Percentiles rank a stretch among this genome's conserved stretches.
These are phyloP conservation scores for Fusarium phyllophilum DNA, from an alignment of 2,329 filamentous ascomycete genomes.

Conservation along the genomic window DNA sequence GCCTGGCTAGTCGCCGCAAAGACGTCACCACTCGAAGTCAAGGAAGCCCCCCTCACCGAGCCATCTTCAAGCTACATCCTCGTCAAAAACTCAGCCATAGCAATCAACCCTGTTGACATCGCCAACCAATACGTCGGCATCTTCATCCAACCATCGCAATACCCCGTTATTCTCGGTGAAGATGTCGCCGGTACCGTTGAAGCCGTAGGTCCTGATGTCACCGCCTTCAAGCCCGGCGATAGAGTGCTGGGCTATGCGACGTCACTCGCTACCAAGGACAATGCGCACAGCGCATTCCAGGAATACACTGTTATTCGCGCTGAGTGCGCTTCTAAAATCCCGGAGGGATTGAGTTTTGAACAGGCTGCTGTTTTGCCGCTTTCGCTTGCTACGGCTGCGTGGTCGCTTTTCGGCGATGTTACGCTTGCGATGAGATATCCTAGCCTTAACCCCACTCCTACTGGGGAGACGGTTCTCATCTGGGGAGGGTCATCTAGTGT, in stretches of 20 bases:
- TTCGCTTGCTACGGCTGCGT: slow-evolving; percentile 33
- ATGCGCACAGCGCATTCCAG: slow-evolving; percentile 30
- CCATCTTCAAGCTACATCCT: slow-evolving; percentile 31
- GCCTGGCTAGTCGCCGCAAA: slow-evolving; percentile 20
- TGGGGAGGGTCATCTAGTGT: slow-evolving; percentile 63
- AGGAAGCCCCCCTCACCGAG: slow-evolving; percentile 19
- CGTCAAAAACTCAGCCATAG: slow-evolving; percentile 45
- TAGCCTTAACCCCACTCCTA: background rate
- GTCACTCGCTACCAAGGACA: slow-evolving; percentile 46
- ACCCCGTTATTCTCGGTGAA: slow-evolving; percentile 42
- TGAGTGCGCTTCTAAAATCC: slow-evolving; percentile 32
- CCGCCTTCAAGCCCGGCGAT: slow-evolving; percentile 35
- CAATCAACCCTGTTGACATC: slow-evolving; percentile 47
- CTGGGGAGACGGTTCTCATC: slow-evolving; percentile 26
- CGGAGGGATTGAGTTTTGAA: slow-evolving; percentile 27
- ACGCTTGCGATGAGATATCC: slow-evolving; percentile 16
- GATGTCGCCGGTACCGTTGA: slow-evolving; percentile 49
- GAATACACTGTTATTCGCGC: slow-evolving; percentile 23
- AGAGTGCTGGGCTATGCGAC: slow-evolving; percentile 41
- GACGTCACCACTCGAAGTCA: slow-evolving; percentile 27
- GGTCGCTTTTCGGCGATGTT: slow-evolving; percentile 35
- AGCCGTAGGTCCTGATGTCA: slow-evolving; percentile 42
- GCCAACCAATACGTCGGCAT: slow-evolving; percentile 36
- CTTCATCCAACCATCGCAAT: slow-evolving; percentile 4
- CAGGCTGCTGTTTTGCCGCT: slow-evolving; percentile 38